phyloP scores from a whole-genome alignment of 23 red algal genomes.

The Gracilaria caudata region DNA sequence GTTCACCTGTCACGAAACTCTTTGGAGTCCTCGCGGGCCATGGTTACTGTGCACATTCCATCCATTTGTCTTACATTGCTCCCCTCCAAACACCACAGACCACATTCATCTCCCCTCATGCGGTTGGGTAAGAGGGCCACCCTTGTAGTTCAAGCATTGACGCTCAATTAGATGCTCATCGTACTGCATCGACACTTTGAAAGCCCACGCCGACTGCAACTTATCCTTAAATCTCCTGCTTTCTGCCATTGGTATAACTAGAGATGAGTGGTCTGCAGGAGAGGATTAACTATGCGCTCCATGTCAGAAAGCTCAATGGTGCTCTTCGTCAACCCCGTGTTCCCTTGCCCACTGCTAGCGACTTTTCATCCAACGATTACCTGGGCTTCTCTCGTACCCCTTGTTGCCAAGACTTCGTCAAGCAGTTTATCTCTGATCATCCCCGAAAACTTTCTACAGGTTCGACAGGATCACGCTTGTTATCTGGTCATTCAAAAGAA shows the following conservation, averaged over 20 bases:
- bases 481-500: slow-evolving; percentile 79
- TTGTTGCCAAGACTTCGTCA: slow-evolving; percentile 27
- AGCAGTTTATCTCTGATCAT: not conserved
- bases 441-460: slow-evolving; percentile 32
- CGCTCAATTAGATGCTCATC: too few species aligned
- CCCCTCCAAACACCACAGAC: too few species aligned
- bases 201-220: too few species aligned
- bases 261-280: not conserved
- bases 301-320: not conserved
- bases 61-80: too few species aligned
- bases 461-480: slow-evolving; percentile 87
- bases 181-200: too few species aligned
- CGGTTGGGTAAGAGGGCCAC: too few species aligned
- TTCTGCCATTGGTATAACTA: not conserved
- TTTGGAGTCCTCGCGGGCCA: too few species aligned
- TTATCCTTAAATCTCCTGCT: too few species aligned
- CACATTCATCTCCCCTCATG: too few species aligned
- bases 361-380: slow-evolving; percentile 99
- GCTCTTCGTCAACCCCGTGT: slow-evolving; percentile 50
- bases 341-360: slow-evolving; percentile 35
- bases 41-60: too few species aligned
- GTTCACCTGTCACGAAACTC: too few species aligned
- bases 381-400: slow-evolving; percentile 65
- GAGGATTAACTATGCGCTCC: not conserved
- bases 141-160: too few species aligned